A percentile compares a stretch with the other conserved stretches of the same genome.
Conservation (phyloP, 2,329 filamentous ascomycete genomes). For the Chaetomium sp. region DNA sequence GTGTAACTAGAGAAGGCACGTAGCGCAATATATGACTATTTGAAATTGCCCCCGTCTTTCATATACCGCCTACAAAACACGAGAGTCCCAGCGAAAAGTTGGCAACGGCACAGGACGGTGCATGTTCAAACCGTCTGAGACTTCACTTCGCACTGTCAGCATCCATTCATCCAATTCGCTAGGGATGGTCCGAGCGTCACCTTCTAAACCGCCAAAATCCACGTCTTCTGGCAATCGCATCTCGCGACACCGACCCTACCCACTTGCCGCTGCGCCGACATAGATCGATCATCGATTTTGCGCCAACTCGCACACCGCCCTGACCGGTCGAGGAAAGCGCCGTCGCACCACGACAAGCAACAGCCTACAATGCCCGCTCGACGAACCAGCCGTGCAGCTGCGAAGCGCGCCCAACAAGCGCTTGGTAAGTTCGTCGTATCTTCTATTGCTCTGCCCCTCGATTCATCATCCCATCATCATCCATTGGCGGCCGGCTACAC, state of each 20-base stretch:
- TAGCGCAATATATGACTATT: neutral
- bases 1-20: neutral
- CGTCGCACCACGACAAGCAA: constrained; percentile 8
- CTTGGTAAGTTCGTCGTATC: constrained; percentile 43
- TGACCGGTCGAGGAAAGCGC: neutral
- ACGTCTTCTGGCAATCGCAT: constrained; percentile 25
- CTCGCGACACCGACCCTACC: constrained; percentile 21
- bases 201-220: constrained; percentile 20
- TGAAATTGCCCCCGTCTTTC: neutral
- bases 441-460: constrained; percentile 7
- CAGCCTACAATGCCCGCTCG: constrained; percentile 26
- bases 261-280: neutral
- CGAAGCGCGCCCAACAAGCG: constrained; percentile 48
- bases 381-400: constrained; percentile 49
- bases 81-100: neutral
- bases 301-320: constrained; percentile 6
- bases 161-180: neutral
- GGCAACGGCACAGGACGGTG: neutral
- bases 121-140: neutral
- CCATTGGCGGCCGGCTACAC: neutral
- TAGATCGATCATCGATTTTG: neutral
- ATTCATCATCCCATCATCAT: neutral
- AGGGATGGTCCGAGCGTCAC: neutral
- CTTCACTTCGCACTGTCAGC: neutral
- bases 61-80: neutral